Percentiles rank a stretch among this genome's conserved stretches.
These are phyloP conservation scores for Camellia oleifera DNA, from an alignment of 179 eudicot species.

Conservation along the genomic window DNA sequence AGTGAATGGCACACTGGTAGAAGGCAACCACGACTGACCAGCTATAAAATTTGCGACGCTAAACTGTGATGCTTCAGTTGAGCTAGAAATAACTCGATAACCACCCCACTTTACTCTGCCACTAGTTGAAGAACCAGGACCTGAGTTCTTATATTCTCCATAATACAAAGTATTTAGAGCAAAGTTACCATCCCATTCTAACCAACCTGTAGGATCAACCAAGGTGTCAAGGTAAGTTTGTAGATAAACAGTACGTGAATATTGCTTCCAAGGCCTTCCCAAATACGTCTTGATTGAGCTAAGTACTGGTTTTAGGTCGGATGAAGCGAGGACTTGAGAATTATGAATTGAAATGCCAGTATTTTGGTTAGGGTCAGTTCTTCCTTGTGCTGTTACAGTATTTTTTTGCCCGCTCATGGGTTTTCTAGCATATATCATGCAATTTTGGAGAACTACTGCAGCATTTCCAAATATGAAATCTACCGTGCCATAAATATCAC, in stretches of 20 bases:
- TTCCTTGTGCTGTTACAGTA: no score
- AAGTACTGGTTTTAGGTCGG: conserved; percentile 33
- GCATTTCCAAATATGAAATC: conserved; percentile 64
- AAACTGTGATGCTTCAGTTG: conserved; percentile 31
- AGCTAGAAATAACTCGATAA: conserved; percentile 34
- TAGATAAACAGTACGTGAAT: conserved; percentile 44
- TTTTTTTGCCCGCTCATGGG: conserved; percentile 41
- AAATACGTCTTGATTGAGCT: conserved; percentile 34
- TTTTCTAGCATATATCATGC: conserved; percentile 38
- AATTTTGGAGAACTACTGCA: conserved; percentile 52
- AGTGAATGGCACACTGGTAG: conserved; percentile 29
- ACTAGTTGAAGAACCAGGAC: conserved; percentile 41
- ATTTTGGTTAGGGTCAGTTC: conserved; percentile 58
- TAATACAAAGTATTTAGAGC: conserved; percentile 45
- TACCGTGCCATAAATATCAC: conserved; percentile 52
- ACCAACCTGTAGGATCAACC: conserved; percentile 46
- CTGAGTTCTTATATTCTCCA: conserved; percentile 49
- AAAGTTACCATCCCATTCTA: conserved; percentile 30
- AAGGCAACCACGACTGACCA: conserved; percentile 41
- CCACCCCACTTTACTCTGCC: conserved; percentile 56
- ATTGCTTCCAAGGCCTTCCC: conserved; percentile 60
- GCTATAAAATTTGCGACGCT: conserved; percentile 43
- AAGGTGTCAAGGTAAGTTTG: conserved; percentile 32
- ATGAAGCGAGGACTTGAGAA: conserved; percentile 42
- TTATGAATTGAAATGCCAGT: conserved; percentile 60